Evolutionary conservation across 495 filamentous ascomycete genomes (phyloP).

Genomic region (Poronia punctata): DNA sequence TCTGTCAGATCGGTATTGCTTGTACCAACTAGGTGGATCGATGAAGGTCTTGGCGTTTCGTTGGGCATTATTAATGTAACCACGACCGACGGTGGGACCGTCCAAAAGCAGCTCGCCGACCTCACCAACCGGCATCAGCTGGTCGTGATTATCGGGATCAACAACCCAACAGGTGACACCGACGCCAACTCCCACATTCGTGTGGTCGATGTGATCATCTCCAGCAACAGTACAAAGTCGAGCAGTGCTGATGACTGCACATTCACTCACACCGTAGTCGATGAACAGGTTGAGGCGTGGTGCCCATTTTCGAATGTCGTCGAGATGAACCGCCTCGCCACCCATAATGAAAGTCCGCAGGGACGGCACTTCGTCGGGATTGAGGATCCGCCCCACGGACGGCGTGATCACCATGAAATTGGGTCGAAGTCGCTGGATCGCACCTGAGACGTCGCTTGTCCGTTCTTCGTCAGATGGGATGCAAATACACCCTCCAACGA

Average conservation of each 20-base stretch:
- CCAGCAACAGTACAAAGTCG: background rate
- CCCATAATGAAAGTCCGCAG: slow-evolving; percentile 31
- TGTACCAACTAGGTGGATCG: slow-evolving; percentile 11
- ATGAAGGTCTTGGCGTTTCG: slow-evolving; percentile 2
- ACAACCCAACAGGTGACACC: slow-evolving; percentile 34
- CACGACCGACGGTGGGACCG: slow-evolving; percentile 30
- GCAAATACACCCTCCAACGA: slow-evolving; percentile 53
- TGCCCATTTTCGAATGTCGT: slow-evolving; percentile 13
- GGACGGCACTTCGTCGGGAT: slow-evolving; percentile 30
- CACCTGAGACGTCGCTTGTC: slow-evolving; percentile 15
- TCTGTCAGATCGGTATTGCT: slow-evolving; percentile 12
- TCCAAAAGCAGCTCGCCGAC: slow-evolving; percentile 44
- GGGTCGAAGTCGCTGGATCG: slow-evolving; percentile 15
- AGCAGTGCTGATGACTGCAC: background rate
- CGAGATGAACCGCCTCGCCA: slow-evolving; percentile 22
- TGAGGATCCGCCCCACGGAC: slow-evolving; percentile 35
- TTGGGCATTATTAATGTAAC: slow-evolving; percentile 28
- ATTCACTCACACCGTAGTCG: slow-evolving; percentile 35
- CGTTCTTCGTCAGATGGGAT: slow-evolving; percentile 52
- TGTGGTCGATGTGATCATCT: background rate
- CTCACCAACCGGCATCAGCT: slow-evolving; percentile 41
- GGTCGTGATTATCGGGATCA: slow-evolving; percentile 33
- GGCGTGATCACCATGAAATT: too few relatives aligned
- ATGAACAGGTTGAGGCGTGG: slow-evolving; percentile 14
- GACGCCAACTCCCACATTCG: background rate